Percentiles rank a stretch among this genome's conserved stretches.
These are phyloP conservation scores for Actinomucor elegans DNA, from an alignment of 371 early-diverging fungal species.

Conservation along the genomic window DNA sequence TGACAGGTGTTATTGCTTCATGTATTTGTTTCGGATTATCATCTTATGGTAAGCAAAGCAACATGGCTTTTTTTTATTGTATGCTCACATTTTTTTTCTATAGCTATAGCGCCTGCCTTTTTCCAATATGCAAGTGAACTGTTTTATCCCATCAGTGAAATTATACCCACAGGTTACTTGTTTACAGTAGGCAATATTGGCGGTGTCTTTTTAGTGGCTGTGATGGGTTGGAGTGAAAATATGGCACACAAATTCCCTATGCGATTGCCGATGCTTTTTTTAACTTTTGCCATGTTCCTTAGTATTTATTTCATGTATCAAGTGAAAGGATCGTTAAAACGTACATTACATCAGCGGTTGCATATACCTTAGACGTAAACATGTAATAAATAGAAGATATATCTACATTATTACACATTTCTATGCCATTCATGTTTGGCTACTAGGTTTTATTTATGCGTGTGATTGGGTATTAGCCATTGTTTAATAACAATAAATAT, in stretches of 20 bases:
- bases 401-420: background rate
- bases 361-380: background rate
- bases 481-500: background rate
- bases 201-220: slow-evolving; percentile 35
- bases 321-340: slow-evolving; percentile 37
- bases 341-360: slow-evolving; percentile 13
- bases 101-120: slow-evolving; percentile 53
- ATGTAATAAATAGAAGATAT: background rate
- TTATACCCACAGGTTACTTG: slow-evolving; percentile 51
- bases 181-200: slow-evolving; percentile 43
- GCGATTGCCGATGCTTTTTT: slow-evolving; percentile 33
- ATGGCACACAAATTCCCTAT: slow-evolving; percentile 26
- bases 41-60: slow-evolving; percentile 39
- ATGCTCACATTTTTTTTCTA: slow-evolving; percentile 5
- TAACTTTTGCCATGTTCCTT: slow-evolving; percentile 24
- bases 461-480: too few relatives aligned
- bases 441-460: background rate
- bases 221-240: slow-evolving; percentile 51
- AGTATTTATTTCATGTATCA: slow-evolving; percentile 29
- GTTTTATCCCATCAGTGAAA: slow-evolving; percentile 48
- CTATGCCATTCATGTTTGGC: background rate
- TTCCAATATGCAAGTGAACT: slow-evolving; percentile 54
- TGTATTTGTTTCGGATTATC: slow-evolving; percentile 46
- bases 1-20: slow-evolving; percentile 26
- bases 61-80: slow-evolving; percentile 24